A percentile compares a stretch with the other conserved stretches of the same genome.
These are phyloP conservation scores for Podospora pseudoanserina DNA, from an alignment of 495 filamentous ascomycete genomes.

Conservation along the genomic window DNA sequence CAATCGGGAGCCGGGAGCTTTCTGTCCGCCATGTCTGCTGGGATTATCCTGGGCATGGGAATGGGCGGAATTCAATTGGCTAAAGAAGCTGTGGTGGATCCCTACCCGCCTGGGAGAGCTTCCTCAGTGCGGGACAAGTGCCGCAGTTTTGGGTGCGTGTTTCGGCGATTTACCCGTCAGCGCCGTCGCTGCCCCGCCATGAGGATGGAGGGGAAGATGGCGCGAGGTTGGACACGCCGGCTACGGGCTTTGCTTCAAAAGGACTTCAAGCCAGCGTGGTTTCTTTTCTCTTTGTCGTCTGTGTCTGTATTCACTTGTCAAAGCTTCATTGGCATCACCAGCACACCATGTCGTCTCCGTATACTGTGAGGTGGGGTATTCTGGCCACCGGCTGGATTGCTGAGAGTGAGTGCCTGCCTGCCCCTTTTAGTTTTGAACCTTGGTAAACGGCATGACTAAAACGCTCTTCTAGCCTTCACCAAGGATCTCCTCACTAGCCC, in stretches of 20 bases:
- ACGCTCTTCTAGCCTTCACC: conserved; percentile 58
- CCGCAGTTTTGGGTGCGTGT: conserved; percentile 13
- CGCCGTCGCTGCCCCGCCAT: conserved; percentile 29
- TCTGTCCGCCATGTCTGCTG: conserved; percentile 12
- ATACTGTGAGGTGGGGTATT: conserved; percentile 73
- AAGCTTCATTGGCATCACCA: not conserved
- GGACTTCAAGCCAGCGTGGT: conserved; percentile 3
- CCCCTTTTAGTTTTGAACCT: not conserved
- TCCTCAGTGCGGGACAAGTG: conserved; percentile 8
- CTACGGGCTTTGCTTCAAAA: conserved; percentile 11
- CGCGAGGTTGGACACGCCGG: not conserved
- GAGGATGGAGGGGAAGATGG: conserved; percentile 10
- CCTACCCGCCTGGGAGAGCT: not conserved
- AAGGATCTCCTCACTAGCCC: conserved; percentile 80
- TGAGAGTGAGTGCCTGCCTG: conserved; percentile 48
- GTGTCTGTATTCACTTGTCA: not conserved
- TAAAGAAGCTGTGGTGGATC: conserved; percentile 3
- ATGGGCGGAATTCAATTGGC: conserved; percentile 6
- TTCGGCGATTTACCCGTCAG: conserved; percentile 33
- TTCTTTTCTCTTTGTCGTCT: not conserved
- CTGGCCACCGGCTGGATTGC: conserved; percentile 81
- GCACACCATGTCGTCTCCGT: conserved; percentile 46
- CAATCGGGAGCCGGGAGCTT: conserved; percentile 18
- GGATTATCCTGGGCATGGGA: conserved; percentile 3
- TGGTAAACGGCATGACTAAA: not conserved